Conservation (phyloP, 345 rosid genomes). For the Odontarrhena argentea region DNA sequence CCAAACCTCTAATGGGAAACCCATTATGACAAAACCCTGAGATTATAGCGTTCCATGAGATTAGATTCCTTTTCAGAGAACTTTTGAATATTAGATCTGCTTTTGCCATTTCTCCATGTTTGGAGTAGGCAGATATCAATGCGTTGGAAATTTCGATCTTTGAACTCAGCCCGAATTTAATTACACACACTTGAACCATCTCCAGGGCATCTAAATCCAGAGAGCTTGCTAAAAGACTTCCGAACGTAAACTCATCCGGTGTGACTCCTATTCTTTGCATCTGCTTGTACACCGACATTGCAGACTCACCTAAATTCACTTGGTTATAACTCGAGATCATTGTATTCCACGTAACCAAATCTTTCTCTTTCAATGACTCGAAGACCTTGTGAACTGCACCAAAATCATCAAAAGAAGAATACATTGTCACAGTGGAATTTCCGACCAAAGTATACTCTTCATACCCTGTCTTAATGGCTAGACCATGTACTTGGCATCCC, state of each 20-base stretch:
- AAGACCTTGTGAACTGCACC: conserved; percentile 49
- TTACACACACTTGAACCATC: conserved; percentile 55
- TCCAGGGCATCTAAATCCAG: conserved; percentile 45
- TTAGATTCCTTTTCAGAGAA: conserved; percentile 47
- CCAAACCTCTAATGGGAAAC: conserved; percentile 49
- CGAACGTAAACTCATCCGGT: conserved; percentile 76
- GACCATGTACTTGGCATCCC: conserved; percentile 56
- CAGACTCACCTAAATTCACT: conserved; percentile 44
- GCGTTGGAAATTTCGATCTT: conserved; percentile 66
- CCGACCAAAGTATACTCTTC: conserved; percentile 53
- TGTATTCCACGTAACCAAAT: conserved; percentile 78
- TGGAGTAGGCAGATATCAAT: conserved; percentile 67
- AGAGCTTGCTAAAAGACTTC: conserved; percentile 65
- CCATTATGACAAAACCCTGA: conserved; percentile 62
- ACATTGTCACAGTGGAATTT: conserved; percentile 70
- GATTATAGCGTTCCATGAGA: conserved; percentile 74
- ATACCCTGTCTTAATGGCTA: conserved; percentile 58
- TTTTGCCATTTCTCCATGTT: conserved; percentile 50
- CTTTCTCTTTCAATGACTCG: conserved; percentile 54
- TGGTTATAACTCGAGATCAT: conserved; percentile 66
- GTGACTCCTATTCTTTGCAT: conserved; percentile 55
- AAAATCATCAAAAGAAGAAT: conserved; percentile 48
- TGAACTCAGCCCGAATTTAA: conserved; percentile 51
- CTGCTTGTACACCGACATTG: conserved; percentile 47
- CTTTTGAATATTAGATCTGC: conserved; percentile 53